phyloP scores from a whole-genome alignment of 768 basidiomycete species.

The Mycena galericulata region DNA sequence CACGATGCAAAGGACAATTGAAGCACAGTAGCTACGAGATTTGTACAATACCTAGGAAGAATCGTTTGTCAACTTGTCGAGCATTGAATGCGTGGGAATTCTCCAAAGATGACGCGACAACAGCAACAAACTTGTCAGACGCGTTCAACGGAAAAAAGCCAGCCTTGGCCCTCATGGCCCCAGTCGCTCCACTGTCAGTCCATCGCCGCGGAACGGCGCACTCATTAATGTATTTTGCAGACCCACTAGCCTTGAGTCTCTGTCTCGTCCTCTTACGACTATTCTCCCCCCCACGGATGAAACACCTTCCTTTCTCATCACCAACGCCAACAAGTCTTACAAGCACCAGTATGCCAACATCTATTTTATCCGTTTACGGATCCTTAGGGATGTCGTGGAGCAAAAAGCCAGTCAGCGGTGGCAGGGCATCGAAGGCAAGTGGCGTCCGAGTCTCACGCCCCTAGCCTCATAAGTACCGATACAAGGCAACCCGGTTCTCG shows the following conservation, averaged over 20 bases:
- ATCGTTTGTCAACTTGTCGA: too few species aligned
- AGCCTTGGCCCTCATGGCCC: not conserved
- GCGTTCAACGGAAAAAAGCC: slow-evolving; percentile 3
- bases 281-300: slow-evolving; percentile 49
- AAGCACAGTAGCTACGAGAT: slow-evolving; percentile 3
- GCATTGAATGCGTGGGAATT: not conserved
- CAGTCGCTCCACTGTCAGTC: slow-evolving; percentile 20
- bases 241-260: slow-evolving; percentile 35
- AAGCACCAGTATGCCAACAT: slow-evolving; percentile 70
- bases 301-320: slow-evolving; percentile 62
- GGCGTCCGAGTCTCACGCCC: not conserved
- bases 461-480: not conserved
- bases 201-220: not conserved
- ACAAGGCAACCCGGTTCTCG: slow-evolving; percentile 73
- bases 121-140: slow-evolving; percentile 42
- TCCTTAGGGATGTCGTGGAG: slow-evolving; percentile 56
- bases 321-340: slow-evolving; percentile 58
- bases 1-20: not conserved
- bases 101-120: slow-evolving; percentile 42
- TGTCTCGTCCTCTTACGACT: slow-evolving; percentile 51
- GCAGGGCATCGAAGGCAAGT: slow-evolving; percentile 55
- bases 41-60: not conserved
- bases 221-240: slow-evolving; percentile 30
- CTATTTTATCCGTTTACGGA: slow-evolving; percentile 61
- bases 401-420: slow-evolving; percentile 55